Percentiles rank a stretch among this genome's conserved stretches.
Evolutionary conservation across 1,284 basidiomycete species (phyloP).

Genomic region (Ceratobasidium sp.): DNA sequence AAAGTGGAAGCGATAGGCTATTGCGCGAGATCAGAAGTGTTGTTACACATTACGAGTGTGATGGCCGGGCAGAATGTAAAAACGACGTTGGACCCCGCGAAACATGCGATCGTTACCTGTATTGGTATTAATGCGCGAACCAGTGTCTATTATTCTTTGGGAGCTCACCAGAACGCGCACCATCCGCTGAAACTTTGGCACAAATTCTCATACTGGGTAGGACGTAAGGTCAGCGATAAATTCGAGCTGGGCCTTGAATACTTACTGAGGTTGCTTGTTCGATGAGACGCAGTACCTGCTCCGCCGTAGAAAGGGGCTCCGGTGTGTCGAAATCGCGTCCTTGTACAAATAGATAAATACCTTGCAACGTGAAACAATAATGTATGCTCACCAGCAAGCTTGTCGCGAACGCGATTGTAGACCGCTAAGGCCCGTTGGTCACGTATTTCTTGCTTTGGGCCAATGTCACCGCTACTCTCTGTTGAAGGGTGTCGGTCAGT

Average conservation of each 20-base stretch:
- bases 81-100: neutral
- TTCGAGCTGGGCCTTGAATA: neutral
- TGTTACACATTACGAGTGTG: slow-evolving; percentile 16
- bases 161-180: slow-evolving; percentile 23
- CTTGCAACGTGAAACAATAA: slow-evolving; percentile 1
- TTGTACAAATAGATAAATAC: neutral
- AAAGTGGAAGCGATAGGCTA: neutral
- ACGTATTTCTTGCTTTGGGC: slow-evolving; percentile 78
- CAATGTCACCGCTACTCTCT: slow-evolving; percentile 67
- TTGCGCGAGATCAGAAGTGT: neutral
- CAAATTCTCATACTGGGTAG: slow-evolving; percentile 14
- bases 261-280: slow-evolving; percentile 29
- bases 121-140: neutral
- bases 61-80: neutral
- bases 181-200: slow-evolving; percentile 31
- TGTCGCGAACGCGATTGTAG: slow-evolving; percentile 91
- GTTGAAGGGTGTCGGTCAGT: slow-evolving; percentile 39
- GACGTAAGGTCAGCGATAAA: neutral
- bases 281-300: slow-evolving; percentile 13
- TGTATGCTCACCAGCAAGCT: slow-evolving; percentile 78
- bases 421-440: slow-evolving; percentile 91
- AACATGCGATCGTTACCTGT: neutral
- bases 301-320: neutral
- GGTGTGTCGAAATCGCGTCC: slow-evolving; percentile 24
- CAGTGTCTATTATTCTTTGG: neutral